Evolutionary conservation across 306 rosid genomes (phyloP), one percentile per base, ranked within the genome.

Genomic region (Fagus sylvatica): DNA sequence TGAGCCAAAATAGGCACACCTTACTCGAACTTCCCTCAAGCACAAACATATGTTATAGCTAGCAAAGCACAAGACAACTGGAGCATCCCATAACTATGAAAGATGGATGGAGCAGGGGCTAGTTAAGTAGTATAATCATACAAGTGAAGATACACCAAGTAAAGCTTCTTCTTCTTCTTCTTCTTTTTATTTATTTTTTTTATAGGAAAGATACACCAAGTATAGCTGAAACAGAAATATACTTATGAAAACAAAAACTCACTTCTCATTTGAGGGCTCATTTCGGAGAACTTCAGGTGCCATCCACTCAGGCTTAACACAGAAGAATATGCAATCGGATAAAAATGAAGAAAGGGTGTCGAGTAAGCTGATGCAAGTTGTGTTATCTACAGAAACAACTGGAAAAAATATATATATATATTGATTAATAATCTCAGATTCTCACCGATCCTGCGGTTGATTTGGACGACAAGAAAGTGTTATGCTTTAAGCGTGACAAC

Each of bases 371-470:
- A 78, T 53, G 16, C 67, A 84, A 73, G 81, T 76, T 68, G 30
- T 67, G 28, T 62, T 79, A 73, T 69, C 66, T 54, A 65, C 33
- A 73, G 56, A 77, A 76, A 68, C 71, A 40, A 76, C 76, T 42
- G 33, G 56, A 53, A 34, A n/a, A n/a, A n/a, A n/a, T n/a, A n/a
- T n/a, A n/a, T n/a, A n/a, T n/a, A 11, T 37, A 77, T 34, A 67
- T 4, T 59, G 69, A 56, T 74, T 1, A 74, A 74, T 57, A 53
- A 57, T 82, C 60, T 43, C 75, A 73, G 73, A 79, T 72, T 82
- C 97, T 95, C 86, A 96, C 99, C 90, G 99, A 93, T 90, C 99
- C 99, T 59, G 98, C 99, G 81, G 99, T 93, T 78, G 99, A 96
- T 85, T 96, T 96, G 79, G 99, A 96, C 66, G 99, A 93, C 82